Percentiles rank a stretch among this genome's conserved stretches.
phyloP scores from a whole-genome alignment of 495 filamentous ascomycete genomes.

The Aspergillus cavernicola region DNA sequence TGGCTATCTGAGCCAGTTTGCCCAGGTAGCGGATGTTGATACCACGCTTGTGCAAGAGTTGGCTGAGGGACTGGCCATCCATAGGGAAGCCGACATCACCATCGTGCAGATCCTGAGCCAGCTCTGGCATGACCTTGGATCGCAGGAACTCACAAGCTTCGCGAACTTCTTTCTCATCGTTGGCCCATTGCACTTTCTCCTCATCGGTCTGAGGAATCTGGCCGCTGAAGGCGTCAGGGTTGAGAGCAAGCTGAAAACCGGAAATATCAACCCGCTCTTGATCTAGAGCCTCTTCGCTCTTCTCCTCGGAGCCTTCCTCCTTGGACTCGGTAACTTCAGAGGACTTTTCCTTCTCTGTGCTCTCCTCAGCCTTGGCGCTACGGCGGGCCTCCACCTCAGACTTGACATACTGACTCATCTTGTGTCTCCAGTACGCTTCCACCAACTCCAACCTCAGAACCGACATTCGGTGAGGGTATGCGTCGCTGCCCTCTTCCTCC shows the following conservation, averaged over 20 bases:
- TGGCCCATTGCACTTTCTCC: constrained; percentile 78
- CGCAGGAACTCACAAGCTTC: constrained; percentile 76
- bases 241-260: constrained; percentile 80
- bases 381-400: constrained; percentile 63
- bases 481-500: constrained; percentile 62
- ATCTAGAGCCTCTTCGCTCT: constrained; percentile 34
- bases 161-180: constrained; percentile 86
- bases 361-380: constrained; percentile 38
- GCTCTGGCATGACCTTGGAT: constrained; percentile 66
- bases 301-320: constrained; percentile 27
- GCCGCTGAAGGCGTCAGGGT: constrained; percentile 93
- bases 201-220: constrained; percentile 86
- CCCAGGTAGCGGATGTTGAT: constrained; percentile 97
- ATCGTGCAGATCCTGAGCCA: constrained; percentile 80
- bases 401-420: constrained; percentile 82
- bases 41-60: constrained; percentile 92
- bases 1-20: constrained; percentile 66
- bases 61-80: constrained; percentile 88
- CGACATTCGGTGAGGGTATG: constrained; percentile 94
- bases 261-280: constrained; percentile 74
- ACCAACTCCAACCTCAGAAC: constrained; percentile 86
- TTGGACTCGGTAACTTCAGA: constrained; percentile 26
- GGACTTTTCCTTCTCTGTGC: constrained; percentile 42
- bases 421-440: constrained; percentile 74
- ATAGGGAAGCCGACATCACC: constrained; percentile 96